Evolutionary conservation across 371 early-diverging fungal species (phyloP), one percentile per base, ranked within the genome.

Genomic region (Dichotomocladium elegans): DNA sequence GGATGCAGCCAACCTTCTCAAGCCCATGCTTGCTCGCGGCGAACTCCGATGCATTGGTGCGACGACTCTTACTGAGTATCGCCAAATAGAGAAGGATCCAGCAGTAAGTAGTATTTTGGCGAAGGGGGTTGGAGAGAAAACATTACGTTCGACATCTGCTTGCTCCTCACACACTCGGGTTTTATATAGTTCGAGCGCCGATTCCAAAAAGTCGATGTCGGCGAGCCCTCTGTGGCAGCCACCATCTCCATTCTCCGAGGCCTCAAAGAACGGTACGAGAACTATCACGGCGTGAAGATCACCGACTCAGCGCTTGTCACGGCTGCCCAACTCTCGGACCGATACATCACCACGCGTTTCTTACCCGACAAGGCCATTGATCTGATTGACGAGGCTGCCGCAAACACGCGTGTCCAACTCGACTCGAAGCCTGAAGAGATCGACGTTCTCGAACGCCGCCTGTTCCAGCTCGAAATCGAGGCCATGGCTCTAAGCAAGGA

Each of bases 351-450:
- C 0, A 86, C 82, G 41, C 82, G 93, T 2, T 88, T 84, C 60
- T 64, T 87, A 30, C 88, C 88, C 10, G 88, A 88, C 58, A 87
- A 87, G 57, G 96, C 96, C 1, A 93, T 95, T 53, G 94, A 94
- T 81, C 61, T 94, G 41, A 70, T 76, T 59, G 94, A 94, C 64
- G 96, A 98, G 68, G 96, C 97, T 3, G 94, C 94, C 63, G 97
- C 97, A 19, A 89, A 90, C 68, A 88, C 88, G 0, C 89, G 95
- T 43, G 96, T 96, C 1, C 95, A 96, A 64, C 81, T 95, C 4
- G 97, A 96, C 60, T 92, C 93, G 0, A 93, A 94, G 59, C 98
- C 98, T 5, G 98, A 98, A 73, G 81, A 82, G 50, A 96, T 98
- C 41, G 98, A 98, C 72, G 81, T 85, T 0, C 81, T 98, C 11